These are phyloP conservation scores for Shiraia bambusicola DNA, from an alignment of 2,329 filamentous ascomycete genomes.

Conservation along the genomic window DNA sequence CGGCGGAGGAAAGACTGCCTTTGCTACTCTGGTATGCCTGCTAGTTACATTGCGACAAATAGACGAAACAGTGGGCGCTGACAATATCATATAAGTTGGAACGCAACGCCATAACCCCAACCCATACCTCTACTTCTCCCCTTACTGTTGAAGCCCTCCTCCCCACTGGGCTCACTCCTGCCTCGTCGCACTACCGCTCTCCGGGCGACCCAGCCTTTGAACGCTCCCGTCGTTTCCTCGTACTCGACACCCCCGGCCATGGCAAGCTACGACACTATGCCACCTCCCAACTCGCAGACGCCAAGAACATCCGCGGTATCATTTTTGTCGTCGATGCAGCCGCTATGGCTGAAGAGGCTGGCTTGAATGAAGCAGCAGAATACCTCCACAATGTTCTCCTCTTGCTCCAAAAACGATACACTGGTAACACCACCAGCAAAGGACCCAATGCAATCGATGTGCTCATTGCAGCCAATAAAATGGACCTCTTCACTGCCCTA, in stretches of 20 bases:
- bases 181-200: conserved; percentile 65
- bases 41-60: neutral
- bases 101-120: conserved; percentile 56
- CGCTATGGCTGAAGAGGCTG: conserved; percentile 43
- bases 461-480: conserved; percentile 89
- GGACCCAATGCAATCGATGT: conserved; percentile 66
- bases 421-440: conserved; percentile 58
- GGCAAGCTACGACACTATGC: conserved; percentile 82
- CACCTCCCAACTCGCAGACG: conserved; percentile 53
- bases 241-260: conserved; percentile 92
- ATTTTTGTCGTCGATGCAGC: conserved; percentile 90
- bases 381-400: conserved; percentile 92
- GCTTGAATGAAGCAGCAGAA: conserved; percentile 70
- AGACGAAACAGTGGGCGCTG: neutral
- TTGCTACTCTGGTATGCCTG: conserved; percentile 69
- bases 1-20: conserved; percentile 82
- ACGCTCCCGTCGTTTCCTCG: conserved; percentile 65
- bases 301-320: conserved; percentile 63
- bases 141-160: conserved; percentile 62
- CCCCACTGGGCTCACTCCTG: conserved; percentile 57
- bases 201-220: conserved; percentile 61
- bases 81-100: conserved; percentile 45
- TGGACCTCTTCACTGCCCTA: conserved; percentile 90
- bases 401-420: conserved; percentile 71
- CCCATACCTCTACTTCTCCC: conserved; percentile 51